phyloP scores from a whole-genome alignment of 2,329 filamentous ascomycete genomes.

The Dactylellina cionopaga region DNA sequence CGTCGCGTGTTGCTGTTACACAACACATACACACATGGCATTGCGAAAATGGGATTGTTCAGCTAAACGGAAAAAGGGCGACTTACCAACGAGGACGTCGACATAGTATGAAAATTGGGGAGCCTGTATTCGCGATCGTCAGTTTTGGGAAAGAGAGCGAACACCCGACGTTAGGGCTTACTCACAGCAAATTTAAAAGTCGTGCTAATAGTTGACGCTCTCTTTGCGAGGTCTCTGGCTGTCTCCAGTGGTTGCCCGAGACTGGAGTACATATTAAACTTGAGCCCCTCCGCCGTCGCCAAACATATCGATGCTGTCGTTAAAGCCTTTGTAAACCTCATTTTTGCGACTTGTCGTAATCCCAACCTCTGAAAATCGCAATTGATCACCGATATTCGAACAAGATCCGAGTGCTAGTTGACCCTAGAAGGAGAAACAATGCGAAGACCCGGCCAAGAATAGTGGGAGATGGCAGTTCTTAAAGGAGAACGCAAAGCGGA shows the following conservation, averaged over 20 bases:
- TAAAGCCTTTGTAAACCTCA: constrained; percentile 26
- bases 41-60: neutral
- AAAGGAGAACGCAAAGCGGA: constrained; percentile 32
- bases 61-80: neutral
- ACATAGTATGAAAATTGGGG: constrained; percentile 52
- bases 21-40: constrained; percentile 6
- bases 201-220: constrained; percentile 37
- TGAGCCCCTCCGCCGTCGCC: constrained; percentile 37
- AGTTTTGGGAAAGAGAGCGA: neutral
- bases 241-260: constrained; percentile 14
- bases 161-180: neutral
- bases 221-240: constrained; percentile 7
- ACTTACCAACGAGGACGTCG: constrained; percentile 46
- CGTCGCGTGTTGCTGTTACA: constrained; percentile 18
- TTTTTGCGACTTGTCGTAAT: constrained; percentile 2
- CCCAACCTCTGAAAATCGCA: constrained; percentile 23
- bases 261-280: constrained; percentile 17
- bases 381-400: constrained; percentile 14
- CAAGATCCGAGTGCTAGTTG: constrained; percentile 29
- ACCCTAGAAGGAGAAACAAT: constrained; percentile 23
- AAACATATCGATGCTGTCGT: constrained; percentile 29
- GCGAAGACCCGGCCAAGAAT: constrained; percentile 33
- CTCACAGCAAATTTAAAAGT: constrained; percentile 50
- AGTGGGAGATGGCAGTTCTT: constrained; percentile 45
- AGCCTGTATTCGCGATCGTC: constrained; percentile 21